Base-by-base conservation (phyloP, 805 yeast species). In the Saccharomyces kudriavzevii region DNA sequence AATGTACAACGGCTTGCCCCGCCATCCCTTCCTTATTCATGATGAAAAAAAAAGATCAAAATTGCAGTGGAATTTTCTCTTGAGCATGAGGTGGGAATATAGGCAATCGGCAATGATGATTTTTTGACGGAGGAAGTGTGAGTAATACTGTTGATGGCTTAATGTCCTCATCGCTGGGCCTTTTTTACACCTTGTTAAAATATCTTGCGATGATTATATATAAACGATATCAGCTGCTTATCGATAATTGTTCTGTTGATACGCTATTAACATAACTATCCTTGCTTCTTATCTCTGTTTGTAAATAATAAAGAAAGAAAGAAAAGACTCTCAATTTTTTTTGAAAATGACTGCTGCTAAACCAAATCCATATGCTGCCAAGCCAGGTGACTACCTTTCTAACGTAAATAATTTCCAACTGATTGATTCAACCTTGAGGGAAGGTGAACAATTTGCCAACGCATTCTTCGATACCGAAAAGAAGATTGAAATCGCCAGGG, bases 401-500 rank as follows among this genome's bases (percentile, higher is more conserved):
- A 92, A 92, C 69, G 98, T 92, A 35, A 78, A 85, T 59, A 83
- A 81, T 61, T 92, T 91, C 75, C 90, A 92, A 77, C 72, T 92
- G 66, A 92, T 92, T 68, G 99, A 92, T 76, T 88, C 96, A 35
- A 92, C 99, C 4, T 78, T 92, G 54, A 83, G 99, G 77, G 99
- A 92, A 75, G 99, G 99, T 71, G 99, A 92, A 75, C 99, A 92
- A 74, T 92, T 92, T 69, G 97, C 98, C 67, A 92, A 92, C 68
- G 96, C 99, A 3, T 94, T 92, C 74, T 92, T 92, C 77, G 76
- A 83, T 63, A 88, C 96, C 20, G 98, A 89, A 70, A 92, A 88
- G 78, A 92, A 92, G 77, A 89, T 92, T 61, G 96, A 91, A 74
- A 92, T 92, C 59, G 99, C 99, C 65, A 90, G 84, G 77, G 98